Conservation (phyloP, 1,284 basidiomycete species). For the Pseudozyma tsukubaensis region DNA sequence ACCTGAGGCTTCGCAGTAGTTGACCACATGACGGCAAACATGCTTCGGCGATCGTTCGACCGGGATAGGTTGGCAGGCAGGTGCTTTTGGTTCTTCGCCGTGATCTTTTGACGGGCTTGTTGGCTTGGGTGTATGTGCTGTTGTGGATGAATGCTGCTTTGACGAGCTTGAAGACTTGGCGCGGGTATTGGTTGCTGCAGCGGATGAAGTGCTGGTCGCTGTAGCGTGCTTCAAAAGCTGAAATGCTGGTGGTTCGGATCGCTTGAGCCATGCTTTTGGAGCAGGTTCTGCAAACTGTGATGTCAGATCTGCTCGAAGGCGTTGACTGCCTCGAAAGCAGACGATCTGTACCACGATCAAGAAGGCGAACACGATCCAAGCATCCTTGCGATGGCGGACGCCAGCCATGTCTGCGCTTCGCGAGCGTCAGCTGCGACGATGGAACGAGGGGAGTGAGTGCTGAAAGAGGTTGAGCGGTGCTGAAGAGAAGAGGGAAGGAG, state of each 20-base stretch:
- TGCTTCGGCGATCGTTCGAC: slow-evolving; percentile 24
- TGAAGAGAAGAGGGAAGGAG: neutral
- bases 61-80: slow-evolving; percentile 47
- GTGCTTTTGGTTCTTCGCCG: slow-evolving; percentile 3
- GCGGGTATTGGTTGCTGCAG: slow-evolving; percentile 6
- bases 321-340: slow-evolving; percentile 39
- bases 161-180: slow-evolving; percentile 13
- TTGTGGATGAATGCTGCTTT: slow-evolving; percentile 6
- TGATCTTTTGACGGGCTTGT: slow-evolving; percentile 12
- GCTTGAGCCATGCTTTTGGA: slow-evolving; percentile 10
- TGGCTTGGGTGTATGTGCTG: slow-evolving; percentile 4
- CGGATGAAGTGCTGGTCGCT: neutral
- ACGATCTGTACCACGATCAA: slow-evolving; percentile 52
- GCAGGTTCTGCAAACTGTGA: slow-evolving; percentile 6
- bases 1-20: slow-evolving; percentile 52
- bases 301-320: slow-evolving; percentile 22
- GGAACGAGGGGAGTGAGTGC: neutral
- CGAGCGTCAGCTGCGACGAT: neutral
- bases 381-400: slow-evolving; percentile 45
- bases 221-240: slow-evolving; percentile 11
- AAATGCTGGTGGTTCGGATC: slow-evolving; percentile 1
- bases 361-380: slow-evolving; percentile 50
- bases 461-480: neutral
- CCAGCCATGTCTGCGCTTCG: slow-evolving; percentile 32
- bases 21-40: slow-evolving; percentile 53